phyloP scores from a whole-genome alignment of 345 rosid species.

The Citrus trifoliata region DNA sequence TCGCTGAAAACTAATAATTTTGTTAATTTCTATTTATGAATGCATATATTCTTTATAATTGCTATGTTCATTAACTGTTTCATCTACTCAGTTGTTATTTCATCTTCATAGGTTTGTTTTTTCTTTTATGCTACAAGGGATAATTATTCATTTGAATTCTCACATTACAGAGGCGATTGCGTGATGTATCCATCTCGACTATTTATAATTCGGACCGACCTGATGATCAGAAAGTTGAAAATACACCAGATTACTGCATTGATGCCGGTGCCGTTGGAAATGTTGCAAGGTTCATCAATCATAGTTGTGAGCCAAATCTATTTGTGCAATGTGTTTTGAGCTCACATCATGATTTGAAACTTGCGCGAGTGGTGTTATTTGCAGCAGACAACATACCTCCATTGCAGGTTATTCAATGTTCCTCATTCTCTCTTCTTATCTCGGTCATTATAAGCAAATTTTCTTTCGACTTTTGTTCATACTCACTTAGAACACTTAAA shows the following conservation, averaged over 20 bases:
- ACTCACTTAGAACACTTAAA: neutral
- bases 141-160: neutral
- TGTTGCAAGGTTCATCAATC: slow-evolving; percentile 86
- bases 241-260: slow-evolving; percentile 79
- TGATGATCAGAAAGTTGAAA: slow-evolving; percentile 49
- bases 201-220: slow-evolving; percentile 17
- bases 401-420: slow-evolving; percentile 54
- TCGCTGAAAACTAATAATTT: neutral
- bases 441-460: neutral
- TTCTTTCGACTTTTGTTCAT: neutral
- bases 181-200: slow-evolving; percentile 39
- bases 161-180: slow-evolving; percentile 56
- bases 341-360: slow-evolving; percentile 74
- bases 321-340: slow-evolving; percentile 87
- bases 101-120: neutral
- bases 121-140: neutral
- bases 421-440: neutral
- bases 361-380: slow-evolving; percentile 81
- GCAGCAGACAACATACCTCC: slow-evolving; percentile 98
- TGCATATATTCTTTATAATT: neutral
- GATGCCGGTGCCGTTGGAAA: slow-evolving; percentile 86
- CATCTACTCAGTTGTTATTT: neutral
- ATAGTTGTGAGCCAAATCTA: slow-evolving; percentile 92
- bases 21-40: neutral
- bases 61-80: neutral